These are phyloP conservation scores for Atalantia buxifolia DNA, from an alignment of 345 rosid genomes.

Conservation along the genomic window DNA sequence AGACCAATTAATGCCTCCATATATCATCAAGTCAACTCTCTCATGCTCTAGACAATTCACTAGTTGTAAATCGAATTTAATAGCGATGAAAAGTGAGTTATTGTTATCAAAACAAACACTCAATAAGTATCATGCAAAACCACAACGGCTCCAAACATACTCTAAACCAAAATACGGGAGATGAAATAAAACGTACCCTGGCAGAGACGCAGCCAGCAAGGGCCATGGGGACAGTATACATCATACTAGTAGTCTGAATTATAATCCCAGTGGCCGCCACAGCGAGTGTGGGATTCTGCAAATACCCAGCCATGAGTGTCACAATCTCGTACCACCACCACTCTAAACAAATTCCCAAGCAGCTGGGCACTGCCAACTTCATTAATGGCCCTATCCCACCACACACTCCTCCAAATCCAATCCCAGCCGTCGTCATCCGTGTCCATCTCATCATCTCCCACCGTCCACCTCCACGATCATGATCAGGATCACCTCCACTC, in stretches of 20 bases:
- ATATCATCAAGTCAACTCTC: too few relatives aligned
- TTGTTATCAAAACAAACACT: too few relatives aligned
- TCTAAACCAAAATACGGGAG: neutral
- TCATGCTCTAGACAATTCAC: too few relatives aligned
- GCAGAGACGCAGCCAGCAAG: constrained; percentile 98
- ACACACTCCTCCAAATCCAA: constrained; percentile 31
- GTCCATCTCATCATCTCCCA: constrained; percentile 35
- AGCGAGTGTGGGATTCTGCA: constrained; percentile 74
- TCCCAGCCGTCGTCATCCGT: constrained; percentile 38
- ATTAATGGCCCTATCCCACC: constrained; percentile 69
- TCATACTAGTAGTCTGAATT: constrained; percentile 95
- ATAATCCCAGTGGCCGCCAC: constrained; percentile 96
- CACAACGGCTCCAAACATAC: too few relatives aligned
- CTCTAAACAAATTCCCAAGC: constrained; percentile 92
- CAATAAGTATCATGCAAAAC: too few relatives aligned
- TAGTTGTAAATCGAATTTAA: too few relatives aligned
- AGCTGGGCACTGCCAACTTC: constrained; percentile 91
- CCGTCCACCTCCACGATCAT: constrained; percentile 19
- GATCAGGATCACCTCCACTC: neutral
- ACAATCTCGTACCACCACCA: constrained; percentile 99
- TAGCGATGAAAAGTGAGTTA: too few relatives aligned
- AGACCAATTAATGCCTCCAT: too few relatives aligned
- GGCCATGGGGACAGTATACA: constrained; percentile 99
- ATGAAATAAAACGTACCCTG: constrained; percentile 46
- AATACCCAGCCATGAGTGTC: constrained; percentile 80